These are phyloP conservation scores for Funneliformis mosseae DNA, from an alignment of 192 early-diverging fungal genomes.

Conservation along the genomic window DNA sequence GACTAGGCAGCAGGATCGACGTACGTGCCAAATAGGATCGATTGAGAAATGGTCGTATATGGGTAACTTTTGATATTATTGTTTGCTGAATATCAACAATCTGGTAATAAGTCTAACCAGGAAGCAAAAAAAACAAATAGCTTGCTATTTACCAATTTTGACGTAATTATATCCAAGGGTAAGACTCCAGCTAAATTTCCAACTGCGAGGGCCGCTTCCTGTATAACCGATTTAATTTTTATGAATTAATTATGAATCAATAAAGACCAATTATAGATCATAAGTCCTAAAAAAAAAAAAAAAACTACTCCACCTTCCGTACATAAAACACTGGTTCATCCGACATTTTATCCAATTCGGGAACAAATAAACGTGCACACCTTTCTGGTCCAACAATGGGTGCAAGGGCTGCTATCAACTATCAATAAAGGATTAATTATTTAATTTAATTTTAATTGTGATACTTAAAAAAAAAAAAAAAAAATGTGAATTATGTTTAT, in stretches of 20 bases:
- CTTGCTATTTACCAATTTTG: conserved; percentile 32
- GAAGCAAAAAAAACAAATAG: conserved; percentile 16
- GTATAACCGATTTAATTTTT: background rate
- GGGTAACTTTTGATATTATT: conserved; percentile 45
- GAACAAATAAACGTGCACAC: conserved; percentile 48
- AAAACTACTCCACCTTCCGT: conserved; percentile 44
- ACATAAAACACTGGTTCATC: conserved; percentile 58
- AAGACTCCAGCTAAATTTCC: conserved; percentile 46
- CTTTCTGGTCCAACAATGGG: conserved; percentile 50
- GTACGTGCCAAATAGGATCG: conserved; percentile 63
- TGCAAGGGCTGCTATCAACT: conserved; percentile 56
- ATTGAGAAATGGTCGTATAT: conserved; percentile 53
- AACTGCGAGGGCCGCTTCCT: conserved; percentile 49
- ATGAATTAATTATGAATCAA: background rate
- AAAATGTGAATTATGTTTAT: no score
- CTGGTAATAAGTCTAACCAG: background rate
- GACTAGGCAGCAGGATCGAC: conserved; percentile 55
- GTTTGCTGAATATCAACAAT: conserved; percentile 44
- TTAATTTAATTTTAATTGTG: background rate
- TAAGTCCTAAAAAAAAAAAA: background rate
- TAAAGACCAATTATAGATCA: background rate
- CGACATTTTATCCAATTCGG: conserved; percentile 52
- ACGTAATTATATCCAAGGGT: conserved; percentile 22
- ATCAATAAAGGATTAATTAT: background rate
- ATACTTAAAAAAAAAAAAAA: no score